phyloP scores from a whole-genome alignment of 768 basidiomycete genomes.

The Mycena amicta region DNA sequence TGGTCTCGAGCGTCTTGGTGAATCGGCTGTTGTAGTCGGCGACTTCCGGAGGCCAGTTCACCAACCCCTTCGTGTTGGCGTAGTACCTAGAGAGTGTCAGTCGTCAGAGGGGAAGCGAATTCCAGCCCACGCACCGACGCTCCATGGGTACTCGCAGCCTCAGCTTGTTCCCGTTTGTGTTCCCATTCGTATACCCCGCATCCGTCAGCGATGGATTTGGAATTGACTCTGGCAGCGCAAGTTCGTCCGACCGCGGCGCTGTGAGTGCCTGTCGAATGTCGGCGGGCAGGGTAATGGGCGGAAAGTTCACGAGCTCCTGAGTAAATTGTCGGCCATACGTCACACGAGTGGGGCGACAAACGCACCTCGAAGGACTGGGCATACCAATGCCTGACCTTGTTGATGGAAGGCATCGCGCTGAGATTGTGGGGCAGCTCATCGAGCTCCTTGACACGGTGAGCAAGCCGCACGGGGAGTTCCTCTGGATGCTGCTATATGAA shows the following conservation, averaged over 20 bases:
- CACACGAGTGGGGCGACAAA: conserved; percentile 21
- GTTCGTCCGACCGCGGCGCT: conserved; percentile 47
- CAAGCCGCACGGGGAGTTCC: conserved; percentile 92
- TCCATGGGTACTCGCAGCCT: conserved; percentile 84
- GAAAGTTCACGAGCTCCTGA: conserved; percentile 90
- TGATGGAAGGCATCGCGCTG: conserved; percentile 87
- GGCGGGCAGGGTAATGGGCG: conserved; percentile 68
- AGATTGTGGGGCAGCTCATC: conserved; percentile 92
- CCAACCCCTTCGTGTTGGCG: conserved; percentile 67
- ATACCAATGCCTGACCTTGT: conserved; percentile 98
- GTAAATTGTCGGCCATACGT: conserved; percentile 9
- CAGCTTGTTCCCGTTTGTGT: conserved; percentile 44
- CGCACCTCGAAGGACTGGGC: conserved; percentile 96
- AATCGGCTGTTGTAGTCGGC: conserved; percentile 92
- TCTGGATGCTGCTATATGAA: conserved; percentile 44
- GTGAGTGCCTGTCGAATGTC: conserved; percentile 70
- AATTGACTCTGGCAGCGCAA: conserved; percentile 66
- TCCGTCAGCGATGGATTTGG: conserved; percentile 72
- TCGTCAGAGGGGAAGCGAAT: conserved; percentile 8
- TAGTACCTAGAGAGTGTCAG: conserved; percentile 67
- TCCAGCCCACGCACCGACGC: conserved; percentile 54
- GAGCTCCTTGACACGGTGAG: conserved; percentile 94
- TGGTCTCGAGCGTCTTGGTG: conserved; percentile 81
- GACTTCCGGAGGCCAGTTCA: conserved; percentile 89
- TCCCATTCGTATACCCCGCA: conserved; percentile 27